Evolutionary conservation across 2,329 filamentous ascomycete genomes (phyloP), one percentile per base, ranked within the genome.

Genomic region (Trichoderma oligosporum): DNA sequence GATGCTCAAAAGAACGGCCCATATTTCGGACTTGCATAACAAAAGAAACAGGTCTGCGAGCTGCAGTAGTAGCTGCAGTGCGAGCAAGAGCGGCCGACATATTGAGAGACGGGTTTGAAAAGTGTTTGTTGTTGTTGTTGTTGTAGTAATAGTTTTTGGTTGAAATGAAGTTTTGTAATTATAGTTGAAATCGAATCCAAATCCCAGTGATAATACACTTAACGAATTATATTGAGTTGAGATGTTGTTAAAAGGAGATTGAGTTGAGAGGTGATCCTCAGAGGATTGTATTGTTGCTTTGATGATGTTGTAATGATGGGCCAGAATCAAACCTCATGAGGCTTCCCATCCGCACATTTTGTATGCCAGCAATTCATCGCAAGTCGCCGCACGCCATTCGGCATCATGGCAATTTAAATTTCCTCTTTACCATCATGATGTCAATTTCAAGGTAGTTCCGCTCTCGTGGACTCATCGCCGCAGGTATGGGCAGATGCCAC

Each of bases 181-280:
- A 18, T 6, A 31, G 18, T 52, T n/a, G 29, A 51, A 31, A 36
- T 56, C 22, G 24, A 48, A 25, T 49, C 16, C n/a, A 27, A 56
- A 42, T 29, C 22, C 29, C 24, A 31, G 27, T 48, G 18, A 27
- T 56, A 45, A 48, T 36, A 49, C 29, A 45, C 36, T 56, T 20
- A 7, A 18, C n/a, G 45, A 44, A 39, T 59, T 7, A 35, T 47
- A 42, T 18, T 18, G 41, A 58, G 56, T 18, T 39, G 56, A 33
- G 56, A 54, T 33, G 7, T 14, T 45, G 3, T 33, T 29, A 29
- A 42, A 52, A n/a, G 14, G 14, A 29, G 33, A 14, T 54, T 54
- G 56, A 58, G 56, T 58, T 42, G 56, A 42, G 56, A 53, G 53
- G 53, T 55, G 18, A 55, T 55, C 52, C 52, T 38, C 41, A 22